Evolutionary conservation across 768 basidiomycete species (phyloP), one percentile per base, ranked within the genome.

Genomic region (Thelephora ganbajun): DNA sequence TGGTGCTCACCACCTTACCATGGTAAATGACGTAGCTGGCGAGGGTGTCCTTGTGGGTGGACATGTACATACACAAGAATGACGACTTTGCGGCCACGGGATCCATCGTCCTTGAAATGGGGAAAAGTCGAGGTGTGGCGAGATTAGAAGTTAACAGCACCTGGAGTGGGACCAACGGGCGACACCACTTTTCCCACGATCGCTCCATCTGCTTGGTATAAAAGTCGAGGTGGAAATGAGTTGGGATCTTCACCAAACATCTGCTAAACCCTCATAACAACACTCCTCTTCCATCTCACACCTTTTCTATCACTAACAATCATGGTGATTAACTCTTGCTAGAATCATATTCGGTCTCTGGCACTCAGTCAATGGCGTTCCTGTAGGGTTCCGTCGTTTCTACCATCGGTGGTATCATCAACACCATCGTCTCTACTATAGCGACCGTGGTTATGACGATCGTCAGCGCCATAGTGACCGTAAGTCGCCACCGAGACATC

Each of bases 11-110:
- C 11, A 86, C 70, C 52, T 80, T 77, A 7, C 81, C 84, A 55
- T 71, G 85, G 70, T 81, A 75, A 53, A 80, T 83, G 36, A 82
- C 83, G 54, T 88, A 91, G 2, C 83, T 83, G 33, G 90, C 83
- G 53, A 90, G 68, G 1, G 87, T 89, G 57, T 89, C 86, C 0
- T 83, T 83, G 56, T 89, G 88, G 51, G 68, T 77, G 26, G 74
- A 80, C 87, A 89, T 90, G 67, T 90, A 91, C 75, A 78, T 83
- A 60, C 76, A 74, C 37, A 90, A 69, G 59, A 87, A 91, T 1
- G 66, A 68, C 16, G 85, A 85, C 55, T 81, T 83, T 11, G 77
- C 76, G 11, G 81, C 80, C 0, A 88, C 83, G 7, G 83, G 74
- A 58, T 89, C 86, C 26, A 30, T 30, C 9, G 26, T n/a, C n/a